Base-by-base conservation (phyloP, 441 rosid genomes). In the Eruca vesicaria region DNA sequence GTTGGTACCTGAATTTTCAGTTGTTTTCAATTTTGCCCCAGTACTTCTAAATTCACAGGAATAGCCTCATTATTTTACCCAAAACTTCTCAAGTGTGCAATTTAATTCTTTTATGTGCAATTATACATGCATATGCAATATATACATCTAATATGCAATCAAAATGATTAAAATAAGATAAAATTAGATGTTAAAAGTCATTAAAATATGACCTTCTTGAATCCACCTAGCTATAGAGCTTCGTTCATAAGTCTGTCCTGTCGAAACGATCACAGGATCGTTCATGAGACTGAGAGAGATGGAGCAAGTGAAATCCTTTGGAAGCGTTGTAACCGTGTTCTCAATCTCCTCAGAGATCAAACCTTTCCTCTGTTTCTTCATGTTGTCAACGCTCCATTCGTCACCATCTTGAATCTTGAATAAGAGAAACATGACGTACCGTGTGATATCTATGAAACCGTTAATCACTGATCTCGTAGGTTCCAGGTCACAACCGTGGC, bases 231-330 rank as follows among this genome's bases (percentile, higher is more conserved):
- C 68, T 58, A 93, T 89, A 0, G 92, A 84, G 63, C 85, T 82
- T 79, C 95, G 86, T 52, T 93, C 97, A 58, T 91, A 93, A 0
- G 90, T 93, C 78, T 93, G 97, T 15, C 97, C 94, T 0, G 94
- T 91, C 2, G 97, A 89, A 58, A 91, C 52, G 14, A 87, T 86
- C 62, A 91, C 96, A 0, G 97, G 98, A 83, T 93, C 97, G 21
- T 66, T 79, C 94, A 93, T 91, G 87, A 93, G 66, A 73, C 85
- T 92, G 79, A 86, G 61, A 0, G 91, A 86, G 62, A 91, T 89
- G 0, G 97, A 88, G 72, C 98, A 91, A 70, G 82, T 85, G 72
- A 93, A 91, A 68, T 93, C 97, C 77, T 83, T 86, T 0, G 90
- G 97, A 8, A 85, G 26, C 0, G 90, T 72, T 14, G 77, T 57